Base-by-base conservation (phyloP, 225 moss, liverwort and hornwort species). In the Polytrichum formosum region DNA sequence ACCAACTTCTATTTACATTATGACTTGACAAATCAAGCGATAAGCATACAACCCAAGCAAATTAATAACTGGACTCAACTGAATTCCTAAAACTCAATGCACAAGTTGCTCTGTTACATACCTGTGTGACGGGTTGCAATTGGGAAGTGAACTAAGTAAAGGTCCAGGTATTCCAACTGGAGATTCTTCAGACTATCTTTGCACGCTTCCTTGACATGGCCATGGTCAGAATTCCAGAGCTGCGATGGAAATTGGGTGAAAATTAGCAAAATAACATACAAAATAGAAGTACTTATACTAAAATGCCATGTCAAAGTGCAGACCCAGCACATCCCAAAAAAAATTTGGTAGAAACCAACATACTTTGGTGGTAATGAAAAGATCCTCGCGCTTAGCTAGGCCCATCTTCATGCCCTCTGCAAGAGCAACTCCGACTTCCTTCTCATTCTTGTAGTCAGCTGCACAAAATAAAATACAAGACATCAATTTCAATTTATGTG, bases 161-260 rank as follows among this genome's bases (percentile, higher is more conserved):
- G 87, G 83, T 96, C 93, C 79, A 96, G 73, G 69, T 96, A 96
- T 6, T 90, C 64, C 69, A 96, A 71, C 90, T 89, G 93, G 35
- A 96, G 78, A 74, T 96, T 96, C 88, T 90, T 89, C 85, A 96
- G 76, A 72, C 96, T 96, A 56, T 79, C 76, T 66, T 90, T 74
- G 69, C 93, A 93, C 28, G 96, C 96, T 74, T 87, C 91, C 74
- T 78, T 81, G 60, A 96, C 96, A 69, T 93, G 90, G 58, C 90
- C 87, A 70, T 96, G 96, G 78, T 96, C 96, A 68, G 93, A 93
- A 63, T 92, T 96, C 96, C 96, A 96, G 19, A 96, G 92, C 96
- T 96, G 86, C 68, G 68, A 86, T 70, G 18, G 1, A 55, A 17
- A 77, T 53, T 26, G 61, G 61, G 18, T 30, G 76, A 1, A 46